Percentiles rank a stretch among this genome's conserved stretches.
phyloP scores from a whole-genome alignment of 495 filamentous ascomycete genomes.

The Pseudevernia furfuracea region DNA sequence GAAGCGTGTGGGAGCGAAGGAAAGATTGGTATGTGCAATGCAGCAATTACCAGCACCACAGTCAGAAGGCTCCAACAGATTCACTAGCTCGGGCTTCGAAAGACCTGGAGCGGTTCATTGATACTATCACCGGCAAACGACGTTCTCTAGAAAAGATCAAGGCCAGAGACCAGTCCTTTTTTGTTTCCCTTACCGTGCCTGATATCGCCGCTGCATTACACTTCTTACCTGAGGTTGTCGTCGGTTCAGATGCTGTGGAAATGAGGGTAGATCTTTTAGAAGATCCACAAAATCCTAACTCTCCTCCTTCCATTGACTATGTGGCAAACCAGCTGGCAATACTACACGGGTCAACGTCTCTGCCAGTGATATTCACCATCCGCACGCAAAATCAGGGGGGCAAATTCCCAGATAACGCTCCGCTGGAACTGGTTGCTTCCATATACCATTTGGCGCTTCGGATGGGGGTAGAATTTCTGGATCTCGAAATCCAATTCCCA shows the following conservation, averaged over 20 bases:
- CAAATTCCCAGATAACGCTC: conserved; percentile 71
- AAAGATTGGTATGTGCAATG: conserved; percentile 89
- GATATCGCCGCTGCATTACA: conserved; percentile 55
- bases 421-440: conserved; percentile 51
- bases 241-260: conserved; percentile 91
- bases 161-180: conserved; percentile 75
- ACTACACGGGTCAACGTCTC: conserved; percentile 62
- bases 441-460: conserved; percentile 75
- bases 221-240: conserved; percentile 60
- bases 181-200: conserved; percentile 82
- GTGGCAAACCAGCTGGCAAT: conserved; percentile 75
- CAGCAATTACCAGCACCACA: conserved; percentile 92
- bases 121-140: conserved; percentile 60
- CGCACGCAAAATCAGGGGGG: conserved; percentile 82
- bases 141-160: conserved; percentile 57
- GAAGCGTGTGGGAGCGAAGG: conserved; percentile 82
- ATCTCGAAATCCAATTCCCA: conserved; percentile 85
- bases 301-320: conserved; percentile 61
- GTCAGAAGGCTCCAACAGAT: conserved; percentile 48
- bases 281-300: conserved; percentile 54
- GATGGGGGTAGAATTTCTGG: conserved; percentile 82
- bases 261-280: conserved; percentile 85
- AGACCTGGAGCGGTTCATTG: conserved; percentile 75
- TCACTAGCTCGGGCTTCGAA: conserved; percentile 55
- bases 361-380: conserved; percentile 90